Conservation (phyloP, 306 rosid species). For the Lotus japonicus region DNA sequence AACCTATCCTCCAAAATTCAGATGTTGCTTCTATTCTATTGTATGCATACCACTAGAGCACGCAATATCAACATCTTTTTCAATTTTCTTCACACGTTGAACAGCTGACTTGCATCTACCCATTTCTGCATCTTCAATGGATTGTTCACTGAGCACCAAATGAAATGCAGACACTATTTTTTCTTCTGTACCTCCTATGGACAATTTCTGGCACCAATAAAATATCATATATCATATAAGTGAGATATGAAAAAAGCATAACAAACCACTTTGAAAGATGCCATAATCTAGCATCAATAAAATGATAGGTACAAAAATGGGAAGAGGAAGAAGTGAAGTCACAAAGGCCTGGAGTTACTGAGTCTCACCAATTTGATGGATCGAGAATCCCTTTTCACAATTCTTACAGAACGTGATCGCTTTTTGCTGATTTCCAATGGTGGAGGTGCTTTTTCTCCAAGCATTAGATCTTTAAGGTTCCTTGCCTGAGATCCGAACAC, state of each 20-base stretch:
- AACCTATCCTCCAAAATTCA: constrained; percentile 16
- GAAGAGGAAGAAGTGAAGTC: neutral
- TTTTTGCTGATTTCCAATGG: constrained; percentile 70
- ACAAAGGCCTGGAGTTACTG: neutral
- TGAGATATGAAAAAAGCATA: constrained; percentile 12
- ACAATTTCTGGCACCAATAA: constrained; percentile 60
- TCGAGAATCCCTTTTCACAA: constrained; percentile 79
- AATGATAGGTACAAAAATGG: neutral
- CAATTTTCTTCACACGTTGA: constrained; percentile 68
- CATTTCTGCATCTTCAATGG: constrained; percentile 76
- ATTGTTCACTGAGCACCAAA: constrained; percentile 63
- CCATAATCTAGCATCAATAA: constrained; percentile 4
- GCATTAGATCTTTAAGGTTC: constrained; percentile 72
- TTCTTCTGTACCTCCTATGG: constrained; percentile 81
- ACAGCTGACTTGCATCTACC: constrained; percentile 73
- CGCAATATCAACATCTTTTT: constrained; percentile 64
- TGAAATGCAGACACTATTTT: constrained; percentile 88
- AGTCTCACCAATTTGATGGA: constrained; percentile 75
- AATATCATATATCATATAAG: neutral
- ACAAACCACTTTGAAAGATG: constrained; percentile 1
- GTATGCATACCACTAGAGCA: constrained; percentile 51
- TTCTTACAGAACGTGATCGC: constrained; percentile 65
- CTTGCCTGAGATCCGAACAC: constrained; percentile 74
- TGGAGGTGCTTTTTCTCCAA: constrained; percentile 71
- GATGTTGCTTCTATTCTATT: constrained; percentile 2